Evolutionary conservation across 1,284 basidiomycete genomes (phyloP), one percentile per base, ranked within the genome.

Genomic region (Rhodotorula glutinis): DNA sequence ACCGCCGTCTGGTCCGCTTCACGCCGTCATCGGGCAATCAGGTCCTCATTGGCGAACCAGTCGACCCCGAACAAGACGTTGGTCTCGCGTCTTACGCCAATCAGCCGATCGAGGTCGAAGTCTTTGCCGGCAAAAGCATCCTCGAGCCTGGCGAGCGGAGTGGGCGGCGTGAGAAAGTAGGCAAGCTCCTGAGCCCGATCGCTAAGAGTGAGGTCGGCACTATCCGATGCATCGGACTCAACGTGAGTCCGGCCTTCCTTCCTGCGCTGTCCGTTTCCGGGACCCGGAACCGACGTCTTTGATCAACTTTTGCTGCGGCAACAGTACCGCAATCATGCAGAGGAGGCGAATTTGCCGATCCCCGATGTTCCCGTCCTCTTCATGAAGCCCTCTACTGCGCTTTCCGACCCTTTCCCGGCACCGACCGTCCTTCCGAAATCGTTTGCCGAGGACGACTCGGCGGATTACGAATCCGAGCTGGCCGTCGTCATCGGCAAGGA

Each of bases 401-500:
- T 77, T 8, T 65, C 66, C 10, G 70, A 57, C 13, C 75, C 76
- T 0, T 59, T 33, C 30, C 73, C 75, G 0, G 62, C 52, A 2
- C 23, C 64, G 4, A 67, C 61, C 43, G 54, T 69, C 46, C 55
- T 77, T 1, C 76, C 76, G 0, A 71, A 71, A 30, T 49, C 44
- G 2, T 67, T 71, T 29, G 62, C 69, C 3, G 2, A 53, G n/a
- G 64, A 76, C 46, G 64, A 75, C 33, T 62, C 71, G 8, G 73
- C 74, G 2, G 77, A 77, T 53, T 77, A 74, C 66, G 77, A 77
- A 57, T 58, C 73, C 8, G 92, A 95, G 75, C 79, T 96, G 14
- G 89, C 85, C 38, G 83, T 95, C 70, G 87, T 95, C 67, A 90
- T 95, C 55, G 90, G 90, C n/a, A 90, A 88, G 75, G 78, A 85